phyloP scores from a whole-genome alignment of 176 grass and related monocot genomes.

The Musa troglodytarum region DNA sequence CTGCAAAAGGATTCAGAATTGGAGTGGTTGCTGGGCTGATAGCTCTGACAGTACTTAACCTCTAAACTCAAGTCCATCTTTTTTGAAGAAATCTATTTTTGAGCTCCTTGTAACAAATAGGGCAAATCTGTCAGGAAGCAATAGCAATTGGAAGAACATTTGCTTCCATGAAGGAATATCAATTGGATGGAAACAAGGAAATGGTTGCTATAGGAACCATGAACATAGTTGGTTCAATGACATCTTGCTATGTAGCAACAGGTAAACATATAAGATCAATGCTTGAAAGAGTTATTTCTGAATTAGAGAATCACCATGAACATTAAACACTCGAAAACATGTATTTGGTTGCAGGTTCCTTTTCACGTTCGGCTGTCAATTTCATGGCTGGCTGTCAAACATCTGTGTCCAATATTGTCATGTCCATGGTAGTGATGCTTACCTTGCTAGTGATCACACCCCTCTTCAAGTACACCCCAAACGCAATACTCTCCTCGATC shows the following conservation, averaged over 20 bases:
- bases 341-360: slow-evolving; percentile 54
- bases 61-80: not conserved
- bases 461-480: slow-evolving; percentile 90
- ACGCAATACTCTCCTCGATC: slow-evolving; percentile 72
- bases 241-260: slow-evolving; percentile 86
- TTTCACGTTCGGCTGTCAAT: slow-evolving; percentile 93
- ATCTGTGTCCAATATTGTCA: slow-evolving; percentile 73
- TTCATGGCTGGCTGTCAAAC: slow-evolving; percentile 91
- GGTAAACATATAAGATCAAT: slow-evolving; percentile 19
- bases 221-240: slow-evolving; percentile 89
- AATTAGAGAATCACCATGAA: not conserved
- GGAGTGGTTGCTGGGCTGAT: slow-evolving; percentile 63
- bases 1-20: slow-evolving; percentile 82
- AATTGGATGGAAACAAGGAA: slow-evolving; percentile 95
- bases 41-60: slow-evolving; percentile 56
- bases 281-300: not conserved
- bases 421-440: slow-evolving; percentile 75
- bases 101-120: not conserved
- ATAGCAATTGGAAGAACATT: slow-evolving; percentile 97
- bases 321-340: slow-evolving; percentile 5
- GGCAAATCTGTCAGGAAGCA: slow-evolving; percentile 49
- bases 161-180: slow-evolving; percentile 84
- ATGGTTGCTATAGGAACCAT: slow-evolving; percentile 95
- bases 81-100: not conserved
- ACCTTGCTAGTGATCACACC: slow-evolving; percentile 85